Percentiles rank a stretch among this genome's conserved stretches.
phyloP scores from a whole-genome alignment of 73 alveolate genomes.

The Urostyla sp. region DNA sequence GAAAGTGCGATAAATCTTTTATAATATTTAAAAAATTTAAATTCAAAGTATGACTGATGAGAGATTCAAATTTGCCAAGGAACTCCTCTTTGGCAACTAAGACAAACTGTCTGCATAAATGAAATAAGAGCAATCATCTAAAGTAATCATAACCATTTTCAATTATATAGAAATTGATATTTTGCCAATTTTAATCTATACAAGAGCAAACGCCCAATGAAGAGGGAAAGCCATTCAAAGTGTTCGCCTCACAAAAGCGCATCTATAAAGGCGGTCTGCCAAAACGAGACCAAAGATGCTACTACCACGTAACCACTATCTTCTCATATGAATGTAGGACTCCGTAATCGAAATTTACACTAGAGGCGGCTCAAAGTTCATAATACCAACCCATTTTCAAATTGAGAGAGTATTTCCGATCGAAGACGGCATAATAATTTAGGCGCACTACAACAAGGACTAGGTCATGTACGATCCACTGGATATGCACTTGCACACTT shows the following conservation, averaged over 20 bases:
- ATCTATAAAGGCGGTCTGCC: neutral
- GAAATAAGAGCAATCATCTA: no score
- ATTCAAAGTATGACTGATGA: no score
- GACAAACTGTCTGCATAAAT: no score
- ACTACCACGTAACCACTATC: neutral
- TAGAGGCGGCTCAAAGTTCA: conserved; percentile 68
- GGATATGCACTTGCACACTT: conserved; percentile 7
- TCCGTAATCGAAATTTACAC: conserved; percentile 45
- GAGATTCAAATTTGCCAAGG: no score
- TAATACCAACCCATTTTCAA: conserved; percentile 48
- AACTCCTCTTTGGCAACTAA: no score
- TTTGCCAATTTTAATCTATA: conserved; percentile 28
- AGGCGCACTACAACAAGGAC: conserved; percentile 53
- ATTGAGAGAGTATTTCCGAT: conserved; percentile 51
- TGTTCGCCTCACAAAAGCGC: neutral
- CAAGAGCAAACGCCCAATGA: conserved; percentile 38
- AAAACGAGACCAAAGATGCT: conserved; percentile 47
- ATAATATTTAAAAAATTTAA: no score
- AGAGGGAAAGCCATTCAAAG: conserved; percentile 23
- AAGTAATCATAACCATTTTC: no score
- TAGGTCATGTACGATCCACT: conserved; percentile 42
- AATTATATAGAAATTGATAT: conserved; percentile 25
- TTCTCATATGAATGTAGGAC: conserved; percentile 2
- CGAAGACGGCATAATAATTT: conserved; percentile 66
- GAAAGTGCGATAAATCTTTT: no score